Base-by-base conservation (phyloP, 768 basidiomycete species). In the Boletus rex-veris region DNA sequence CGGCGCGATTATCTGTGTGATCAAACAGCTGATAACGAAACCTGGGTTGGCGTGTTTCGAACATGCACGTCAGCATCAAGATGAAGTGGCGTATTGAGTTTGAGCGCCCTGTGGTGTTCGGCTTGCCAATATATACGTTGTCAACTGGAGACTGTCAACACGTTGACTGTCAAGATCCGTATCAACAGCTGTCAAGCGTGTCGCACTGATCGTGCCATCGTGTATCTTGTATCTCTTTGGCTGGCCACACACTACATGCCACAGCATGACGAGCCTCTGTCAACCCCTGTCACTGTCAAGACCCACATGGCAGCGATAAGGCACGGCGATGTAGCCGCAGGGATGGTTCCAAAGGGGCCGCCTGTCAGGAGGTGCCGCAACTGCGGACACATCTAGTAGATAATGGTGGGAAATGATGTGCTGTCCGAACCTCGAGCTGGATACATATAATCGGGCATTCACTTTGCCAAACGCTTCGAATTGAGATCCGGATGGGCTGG, bases 401-500 rank as follows among this genome's bases (percentile, higher is more conserved):
- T 63, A 57, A 62, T 10, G 53, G 60, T 55, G 57, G 50, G 64
- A 52, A 48, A 50, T 55, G 54, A 61, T 52, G 53, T 24, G 41
- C 46, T 50, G 51, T 50, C 52, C 46, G 39, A 51, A 31, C 44
- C 45, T 57, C 57, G 64, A 24, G 46, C 31, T 51, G 11, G 40
- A 24, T 24, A 21, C 19, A 53, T 47, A 48, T 58, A 58, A 65
- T 65, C 58, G 63, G 63, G 44, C 52, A 52, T 54, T 57, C 38
- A 64, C 59, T 55, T 57, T 66, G 61, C 45, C 30, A 39, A 51
- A 55, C 42, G 41, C 21, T 50, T 54, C 58, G 56, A 56, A 50
- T 52, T 53, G 60, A 64, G 65, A 67, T 65, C 64, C 65, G 64
- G 53, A 40, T 33, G 45, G 31, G 35, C 14, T 36, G 30, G 11